phyloP scores from a whole-genome alignment of 2,329 filamentous ascomycete species.

The Aspergillus nomiae region DNA sequence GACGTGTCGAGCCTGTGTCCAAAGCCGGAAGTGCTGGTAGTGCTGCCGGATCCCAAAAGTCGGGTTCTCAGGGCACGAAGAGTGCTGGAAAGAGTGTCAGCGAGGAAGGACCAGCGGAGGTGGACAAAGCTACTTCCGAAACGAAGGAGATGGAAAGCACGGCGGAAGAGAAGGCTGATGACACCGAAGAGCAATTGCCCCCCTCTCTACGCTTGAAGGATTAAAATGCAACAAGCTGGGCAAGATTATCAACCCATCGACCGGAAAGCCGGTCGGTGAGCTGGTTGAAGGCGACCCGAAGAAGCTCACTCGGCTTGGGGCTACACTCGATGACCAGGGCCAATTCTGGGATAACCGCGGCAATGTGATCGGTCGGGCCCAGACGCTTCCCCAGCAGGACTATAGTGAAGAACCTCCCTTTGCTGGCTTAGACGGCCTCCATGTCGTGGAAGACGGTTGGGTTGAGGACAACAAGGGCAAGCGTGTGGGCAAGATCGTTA shows the following conservation, averaged over 20 bases:
- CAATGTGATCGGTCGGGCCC: conserved; percentile 63
- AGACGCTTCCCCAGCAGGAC: conserved; percentile 44
- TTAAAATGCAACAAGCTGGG: conserved; percentile 47
- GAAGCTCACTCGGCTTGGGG: conserved; percentile 53
- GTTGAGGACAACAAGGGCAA: conserved; percentile 52
- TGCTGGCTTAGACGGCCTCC: conserved; percentile 50
- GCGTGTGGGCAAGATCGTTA: conserved; percentile 54
- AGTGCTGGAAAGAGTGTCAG: conserved; percentile 47
- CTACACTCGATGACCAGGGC: conserved; percentile 57
- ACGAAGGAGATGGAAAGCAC: conserved; percentile 38
- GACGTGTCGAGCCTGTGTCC: background rate
- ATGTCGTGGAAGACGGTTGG: conserved; percentile 51
- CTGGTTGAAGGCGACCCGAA: conserved; percentile 64
- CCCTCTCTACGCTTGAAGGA: conserved; percentile 41
- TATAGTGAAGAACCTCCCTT: conserved; percentile 45
- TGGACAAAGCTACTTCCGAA: conserved; percentile 48
- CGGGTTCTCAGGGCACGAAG: conserved; percentile 25
- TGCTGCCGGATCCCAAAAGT: conserved; percentile 23
- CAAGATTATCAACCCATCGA: conserved; percentile 43
- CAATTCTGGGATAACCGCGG: conserved; percentile 67
- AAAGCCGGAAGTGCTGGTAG: conserved; percentile 41
- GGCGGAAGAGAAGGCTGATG: conserved; percentile 24
- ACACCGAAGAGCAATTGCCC: conserved; percentile 35
- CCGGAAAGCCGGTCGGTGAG: conserved; percentile 57
- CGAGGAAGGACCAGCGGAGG: conserved; percentile 53